Evolutionary conservation across 2,329 filamentous ascomycete species (phyloP).

Genomic region (Diaporthe sp.): DNA sequence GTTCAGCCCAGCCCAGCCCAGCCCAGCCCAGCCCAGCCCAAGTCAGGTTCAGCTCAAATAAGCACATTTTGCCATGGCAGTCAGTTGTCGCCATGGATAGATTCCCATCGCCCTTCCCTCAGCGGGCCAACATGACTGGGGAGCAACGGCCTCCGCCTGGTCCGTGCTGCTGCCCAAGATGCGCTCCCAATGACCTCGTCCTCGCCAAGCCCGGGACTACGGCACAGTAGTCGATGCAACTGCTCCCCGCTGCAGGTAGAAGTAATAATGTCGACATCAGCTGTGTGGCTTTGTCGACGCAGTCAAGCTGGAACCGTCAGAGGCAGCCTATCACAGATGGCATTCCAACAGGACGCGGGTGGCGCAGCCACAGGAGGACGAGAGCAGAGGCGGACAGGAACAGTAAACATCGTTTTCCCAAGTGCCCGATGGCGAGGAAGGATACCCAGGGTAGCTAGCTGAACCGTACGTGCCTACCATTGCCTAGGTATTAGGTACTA

Average conservation of each 20-base stretch:
- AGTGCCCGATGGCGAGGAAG: neutral
- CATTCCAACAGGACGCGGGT: conserved; percentile 28
- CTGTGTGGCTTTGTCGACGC: conserved; percentile 24
- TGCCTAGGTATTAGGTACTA: neutral
- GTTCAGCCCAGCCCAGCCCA: neutral
- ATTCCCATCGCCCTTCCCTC: neutral
- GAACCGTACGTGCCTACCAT: neutral
- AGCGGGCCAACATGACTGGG: neutral
- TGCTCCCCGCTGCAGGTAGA: conserved; percentile 12
- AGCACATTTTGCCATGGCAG: neutral
- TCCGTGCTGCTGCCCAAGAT: neutral
- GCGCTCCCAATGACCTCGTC: neutral
- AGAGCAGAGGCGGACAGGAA: neutral
- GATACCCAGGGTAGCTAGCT: conserved; percentile 30
- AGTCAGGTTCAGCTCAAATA: neutral
- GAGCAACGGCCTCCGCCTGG: neutral
- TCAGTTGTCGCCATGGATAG: neutral
- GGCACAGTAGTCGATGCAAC: conserved; percentile 15
- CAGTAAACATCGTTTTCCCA: neutral
- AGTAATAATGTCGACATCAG: conserved; percentile 9
- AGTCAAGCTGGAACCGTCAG: conserved; percentile 11
- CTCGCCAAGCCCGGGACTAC: conserved; percentile 17
- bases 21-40: neutral
- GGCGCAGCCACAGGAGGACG: conserved; percentile 15
- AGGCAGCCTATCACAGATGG: conserved; percentile 11